Conservation (phyloP, 1,284 basidiomycete genomes). For the Ceratobasidium theobromae region DNA sequence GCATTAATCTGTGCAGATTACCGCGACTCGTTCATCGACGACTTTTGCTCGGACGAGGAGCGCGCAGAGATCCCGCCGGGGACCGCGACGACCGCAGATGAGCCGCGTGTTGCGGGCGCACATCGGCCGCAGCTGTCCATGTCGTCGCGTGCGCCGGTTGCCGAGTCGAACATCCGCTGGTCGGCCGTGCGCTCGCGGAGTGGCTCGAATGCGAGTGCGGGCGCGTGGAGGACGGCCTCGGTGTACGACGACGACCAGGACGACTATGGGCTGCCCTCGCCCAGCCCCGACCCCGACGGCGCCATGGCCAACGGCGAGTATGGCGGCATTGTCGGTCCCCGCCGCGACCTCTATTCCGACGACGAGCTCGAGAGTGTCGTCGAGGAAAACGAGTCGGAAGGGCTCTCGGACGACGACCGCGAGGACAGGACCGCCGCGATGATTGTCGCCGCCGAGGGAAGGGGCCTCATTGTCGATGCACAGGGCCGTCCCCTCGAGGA, state of each 20-base stretch:
- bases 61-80: slow-evolving; percentile 10
- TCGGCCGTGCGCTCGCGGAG: slow-evolving; percentile 8
- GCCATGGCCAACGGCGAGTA: slow-evolving; percentile 26
- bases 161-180: slow-evolving; percentile 23
- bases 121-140: slow-evolving; percentile 10
- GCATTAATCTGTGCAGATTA: no score
- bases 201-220: background rate
- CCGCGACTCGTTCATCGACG: no score
- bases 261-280: slow-evolving; percentile 16
- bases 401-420: slow-evolving; percentile 44
- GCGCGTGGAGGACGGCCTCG: background rate
- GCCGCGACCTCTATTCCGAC: slow-evolving; percentile 24
- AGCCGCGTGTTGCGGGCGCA: slow-evolving; percentile 2
- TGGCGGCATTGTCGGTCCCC: slow-evolving; percentile 17
- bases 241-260: slow-evolving; percentile 10
- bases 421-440: slow-evolving; percentile 71
- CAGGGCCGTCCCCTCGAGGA: slow-evolving; percentile 61
- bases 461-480: slow-evolving; percentile 73
- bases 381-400: slow-evolving; percentile 29
- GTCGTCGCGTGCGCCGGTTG: slow-evolving; percentile 16
- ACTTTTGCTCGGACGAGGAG: background rate
- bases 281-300: slow-evolving; percentile 21
- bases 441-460: slow-evolving; percentile 76
- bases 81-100: slow-evolving; percentile 18
- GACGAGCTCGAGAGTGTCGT: slow-evolving; percentile 26